Base-by-base conservation (phyloP, 495 filamentous ascomycete genomes). In the Achaetomiella virescens region DNA sequence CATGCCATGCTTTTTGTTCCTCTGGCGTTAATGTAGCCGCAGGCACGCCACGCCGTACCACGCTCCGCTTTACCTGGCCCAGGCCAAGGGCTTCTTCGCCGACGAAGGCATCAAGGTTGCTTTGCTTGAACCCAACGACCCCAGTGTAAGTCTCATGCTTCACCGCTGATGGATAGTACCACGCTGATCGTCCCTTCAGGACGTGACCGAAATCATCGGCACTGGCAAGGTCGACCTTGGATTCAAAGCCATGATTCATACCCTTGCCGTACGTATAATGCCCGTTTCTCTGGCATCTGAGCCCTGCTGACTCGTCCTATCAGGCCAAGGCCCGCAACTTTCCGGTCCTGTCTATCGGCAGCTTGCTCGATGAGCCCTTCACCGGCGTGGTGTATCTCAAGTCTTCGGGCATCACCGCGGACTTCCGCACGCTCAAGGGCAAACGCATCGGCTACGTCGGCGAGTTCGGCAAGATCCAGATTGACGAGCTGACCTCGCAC, bases 191-290 rank as follows among this genome's bases (percentile, higher is more conserved):
- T 7, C 4, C 33, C 4, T 27, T 10, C 40, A 72, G 63, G 65
- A 87, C 77, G 84, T 87, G 57, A 87, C 84, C 63, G 84, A 87
- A 68, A 85, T 87, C 68, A 83, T 87, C 63, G 84, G 84, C 38
- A 83, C 79, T 60, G 81, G 80, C 55, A 86, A 86, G 64, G 79
- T 86, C 42, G 84, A 87, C 67, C 81, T 87, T 70, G 84, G 83
- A 35, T 86, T 87, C 77, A 87, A 87, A 67, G 84, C 84, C 54
- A 87, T 87, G 84, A 87, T 87, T 61, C 84, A 87, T 63, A 86
- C 84, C 24, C 75, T 87, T 53, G 83, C 83, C 42, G 82, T 82
- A 71, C 53, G 75, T 43, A 6, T 35, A 17, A 2, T 1, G 5
- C 0, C 27, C 6, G 17, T 11, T 2, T 9, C 7, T 35, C 3